Base-by-base conservation (phyloP, 2,329 filamentous ascomycete species). In the Colletotrichum neosansevieriae region DNA sequence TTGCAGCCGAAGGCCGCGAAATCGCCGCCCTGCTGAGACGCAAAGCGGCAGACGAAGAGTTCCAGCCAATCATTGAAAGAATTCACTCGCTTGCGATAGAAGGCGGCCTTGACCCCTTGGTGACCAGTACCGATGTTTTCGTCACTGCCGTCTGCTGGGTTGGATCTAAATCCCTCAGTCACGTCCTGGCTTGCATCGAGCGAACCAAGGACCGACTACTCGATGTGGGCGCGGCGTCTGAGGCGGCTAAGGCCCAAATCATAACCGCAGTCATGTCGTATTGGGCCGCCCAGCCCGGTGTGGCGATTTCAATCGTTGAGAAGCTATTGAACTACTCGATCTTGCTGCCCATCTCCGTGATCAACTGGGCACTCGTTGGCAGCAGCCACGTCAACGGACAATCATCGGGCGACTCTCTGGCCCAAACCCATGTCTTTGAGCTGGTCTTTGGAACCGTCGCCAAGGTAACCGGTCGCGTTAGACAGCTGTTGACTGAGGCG, bases 271-370 rank as follows among this genome's bases (percentile, higher is more conserved):
- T 98, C 44, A 93, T 98, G 83, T 86, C 90, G 45, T 99, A 98
- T 83, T 99, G 96, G 96, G 88, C 88, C 53, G 91, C 95, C 36
- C 95, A 99, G 75, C 94, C 95, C 0, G 96, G 96, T 68, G 91
- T 97, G 49, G 96, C 94, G 3, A 89, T 98, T 73, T 93, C 92
- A 73, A 97, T 99, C 74, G 88, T 98, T 67, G 95, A 98, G 83
- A 98, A 98, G 80, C 87, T 99, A 5, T 90, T 99, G 73, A 99
- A 98, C 82, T 99, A 98, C 82, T 94, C 93, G 13, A 97, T 99
- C 74, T 86, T 99, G 40, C 94, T 92, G 9, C 96, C 96, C 0
- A 84, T 90, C 65, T 91, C 91, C 15, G 94, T 99, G 32, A 87
- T 98, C 54, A 91, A 97, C 75, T 99, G 96, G 96, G 93, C 93